Evolutionary conservation across 116 monocot species (phyloP).

Genomic region (Phalaenopsis hybrid): DNA sequence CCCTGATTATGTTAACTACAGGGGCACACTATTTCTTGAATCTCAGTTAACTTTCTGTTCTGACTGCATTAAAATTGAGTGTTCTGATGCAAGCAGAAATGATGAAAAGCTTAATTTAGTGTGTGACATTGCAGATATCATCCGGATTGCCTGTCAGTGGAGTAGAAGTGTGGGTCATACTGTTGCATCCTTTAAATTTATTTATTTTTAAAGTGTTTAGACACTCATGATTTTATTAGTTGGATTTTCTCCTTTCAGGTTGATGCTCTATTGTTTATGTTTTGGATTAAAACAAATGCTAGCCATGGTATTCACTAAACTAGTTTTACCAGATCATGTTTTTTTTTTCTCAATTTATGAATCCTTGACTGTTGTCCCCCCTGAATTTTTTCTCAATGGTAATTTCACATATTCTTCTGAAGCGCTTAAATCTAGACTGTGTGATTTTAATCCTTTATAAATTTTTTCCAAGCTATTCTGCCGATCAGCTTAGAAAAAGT

Average conservation of each 20-base stretch:
- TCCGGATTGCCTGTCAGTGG: conserved; percentile 27
- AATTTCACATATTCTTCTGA: not conserved
- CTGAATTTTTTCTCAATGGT: not conserved
- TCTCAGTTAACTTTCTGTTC: conserved; percentile 29
- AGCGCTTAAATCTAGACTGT: not conserved
- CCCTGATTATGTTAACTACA: conserved; percentile 39
- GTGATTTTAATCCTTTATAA: not conserved
- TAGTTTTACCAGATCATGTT: not conserved
- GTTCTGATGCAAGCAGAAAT: conserved; percentile 25
- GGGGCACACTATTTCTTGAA: conserved; percentile 20
- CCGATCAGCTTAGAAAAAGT: not conserved
- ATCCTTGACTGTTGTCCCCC: not conserved
- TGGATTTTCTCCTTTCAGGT: conserved; percentile 21
- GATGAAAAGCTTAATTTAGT: conserved; percentile 25
- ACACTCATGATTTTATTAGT: conserved; percentile 3
- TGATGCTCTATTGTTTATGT: conserved; percentile 22
- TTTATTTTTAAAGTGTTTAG: not conserved
- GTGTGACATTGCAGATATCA: conserved; percentile 28
- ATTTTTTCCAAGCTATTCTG: not conserved
- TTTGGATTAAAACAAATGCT: conserved; percentile 17
- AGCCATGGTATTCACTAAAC: conserved; percentile 1
- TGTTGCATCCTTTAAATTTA: not conserved
- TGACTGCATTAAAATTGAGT: conserved; percentile 35
- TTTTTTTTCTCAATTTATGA: not conserved
- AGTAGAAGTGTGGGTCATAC: conserved; percentile 32